Conservation (phyloP, 2,329 filamentous ascomycete species). For the Aspergillus transmontanensis region DNA sequence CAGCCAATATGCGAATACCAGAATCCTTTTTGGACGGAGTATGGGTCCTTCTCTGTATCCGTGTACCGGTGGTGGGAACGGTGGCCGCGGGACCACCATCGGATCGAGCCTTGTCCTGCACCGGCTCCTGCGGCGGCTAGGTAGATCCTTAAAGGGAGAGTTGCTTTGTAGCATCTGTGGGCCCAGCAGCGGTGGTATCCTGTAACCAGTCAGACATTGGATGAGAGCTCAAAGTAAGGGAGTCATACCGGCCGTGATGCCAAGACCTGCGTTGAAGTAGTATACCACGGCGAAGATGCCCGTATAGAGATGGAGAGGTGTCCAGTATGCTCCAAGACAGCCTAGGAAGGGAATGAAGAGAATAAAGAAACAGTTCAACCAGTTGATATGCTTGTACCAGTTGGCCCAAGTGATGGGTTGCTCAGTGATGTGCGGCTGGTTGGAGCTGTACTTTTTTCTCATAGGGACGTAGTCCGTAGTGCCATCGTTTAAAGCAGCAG, state of each 20-base stretch:
- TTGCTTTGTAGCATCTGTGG: slow-evolving; percentile 76
- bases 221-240: background rate
- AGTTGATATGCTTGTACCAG: slow-evolving; percentile 87
- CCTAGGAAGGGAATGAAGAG: slow-evolving; percentile 72
- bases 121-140: background rate
- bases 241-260: slow-evolving; percentile 68
- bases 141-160: slow-evolving; percentile 71
- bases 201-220: slow-evolving; percentile 15
- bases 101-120: slow-evolving; percentile 59
- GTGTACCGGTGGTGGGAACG: slow-evolving; percentile 85
- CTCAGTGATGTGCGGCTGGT: slow-evolving; percentile 78
- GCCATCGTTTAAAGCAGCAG: background rate
- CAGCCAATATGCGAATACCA: slow-evolving; percentile 62
- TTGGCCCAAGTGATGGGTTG: slow-evolving; percentile 74
- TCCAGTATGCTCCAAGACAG: slow-evolving; percentile 71
- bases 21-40: slow-evolving; percentile 81
- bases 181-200: slow-evolving; percentile 82
- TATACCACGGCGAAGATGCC: slow-evolving; percentile 70
- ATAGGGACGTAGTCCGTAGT: background rate
- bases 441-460: slow-evolving; percentile 18
- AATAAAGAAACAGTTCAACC: slow-evolving; percentile 81
- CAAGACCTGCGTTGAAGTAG: slow-evolving; percentile 77
- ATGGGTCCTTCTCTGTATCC: slow-evolving; percentile 85
- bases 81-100: slow-evolving; percentile 83
- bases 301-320: slow-evolving; percentile 69